phyloP scores from a whole-genome alignment of 805 yeast species.

The Monosporozyma yasuniensis region DNA sequence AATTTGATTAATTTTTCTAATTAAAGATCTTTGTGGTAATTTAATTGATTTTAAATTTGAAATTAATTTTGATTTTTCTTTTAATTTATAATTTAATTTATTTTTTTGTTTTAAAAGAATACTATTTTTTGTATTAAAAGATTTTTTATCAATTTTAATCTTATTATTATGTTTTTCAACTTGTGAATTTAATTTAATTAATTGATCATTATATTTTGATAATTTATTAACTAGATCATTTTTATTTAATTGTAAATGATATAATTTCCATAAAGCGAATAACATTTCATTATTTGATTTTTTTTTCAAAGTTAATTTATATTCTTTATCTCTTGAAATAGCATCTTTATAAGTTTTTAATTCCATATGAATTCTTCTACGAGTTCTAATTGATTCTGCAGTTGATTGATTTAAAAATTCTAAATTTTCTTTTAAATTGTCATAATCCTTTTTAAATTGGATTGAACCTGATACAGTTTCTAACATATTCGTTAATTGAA shows the following conservation, averaged over 20 bases:
- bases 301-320: slow-evolving; percentile 45
- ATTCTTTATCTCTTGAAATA: slow-evolving; percentile 59
- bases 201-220: slow-evolving; percentile 21
- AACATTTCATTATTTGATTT: slow-evolving; percentile 39
- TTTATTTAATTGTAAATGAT: slow-evolving; percentile 42
- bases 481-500: slow-evolving; percentile 60
- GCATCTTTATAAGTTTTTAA: slow-evolving; percentile 72
- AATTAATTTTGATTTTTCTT: slow-evolving; percentile 35
- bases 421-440: slow-evolving; percentile 48
- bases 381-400: slow-evolving; percentile 54
- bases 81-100: slow-evolving; percentile 30
- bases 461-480: slow-evolving; percentile 81
- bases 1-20: slow-evolving; percentile 38
- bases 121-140: slow-evolving; percentile 39
- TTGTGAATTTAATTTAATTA: slow-evolving; percentile 21
- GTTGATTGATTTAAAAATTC: slow-evolving; percentile 60
- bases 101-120: slow-evolving; percentile 29
- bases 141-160: slow-evolving; percentile 31
- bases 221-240: slow-evolving; percentile 18
- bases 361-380: slow-evolving; percentile 63
- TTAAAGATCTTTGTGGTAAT: slow-evolving; percentile 43
- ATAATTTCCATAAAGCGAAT: slow-evolving; percentile 55
- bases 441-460: slow-evolving; percentile 61
- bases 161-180: slow-evolving; percentile 29
- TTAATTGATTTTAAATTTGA: slow-evolving; percentile 52